Evolutionary conservation across 352 stramenopile species (phyloP).

Genomic region (Globisporangium abappressorium): DNA sequence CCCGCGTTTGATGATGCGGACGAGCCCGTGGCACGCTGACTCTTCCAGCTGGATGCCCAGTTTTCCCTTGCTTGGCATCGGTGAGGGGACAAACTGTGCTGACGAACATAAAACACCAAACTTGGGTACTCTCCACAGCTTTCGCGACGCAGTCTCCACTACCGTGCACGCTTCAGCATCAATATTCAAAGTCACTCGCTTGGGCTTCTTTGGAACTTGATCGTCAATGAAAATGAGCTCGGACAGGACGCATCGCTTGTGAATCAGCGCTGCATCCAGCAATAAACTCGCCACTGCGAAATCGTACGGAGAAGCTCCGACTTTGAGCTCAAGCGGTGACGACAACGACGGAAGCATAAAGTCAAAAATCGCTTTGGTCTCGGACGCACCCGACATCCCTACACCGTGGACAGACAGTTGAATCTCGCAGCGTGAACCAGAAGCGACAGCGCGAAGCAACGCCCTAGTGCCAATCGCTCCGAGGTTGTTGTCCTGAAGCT

Average conservation of each 20-base stretch:
- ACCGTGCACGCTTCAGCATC: conserved; percentile 32
- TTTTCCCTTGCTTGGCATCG: conserved; percentile 22
- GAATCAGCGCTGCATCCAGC: conserved; percentile 36
- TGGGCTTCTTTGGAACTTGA: conserved; percentile 25
- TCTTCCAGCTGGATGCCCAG: conserved; percentile 23
- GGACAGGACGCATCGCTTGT: conserved; percentile 38
- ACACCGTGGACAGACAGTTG: conserved; percentile 52
- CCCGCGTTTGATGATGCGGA: conserved; percentile 43
- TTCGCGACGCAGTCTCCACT: conserved; percentile 23
- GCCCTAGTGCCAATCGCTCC: conserved; percentile 52
- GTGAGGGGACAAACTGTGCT: conserved; percentile 44
- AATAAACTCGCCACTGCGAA: conserved; percentile 60
- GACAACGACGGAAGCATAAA: conserved; percentile 42
- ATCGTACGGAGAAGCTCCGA: conserved; percentile 57
- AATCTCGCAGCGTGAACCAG: conserved; percentile 54
- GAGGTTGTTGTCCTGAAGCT: conserved; percentile 60
- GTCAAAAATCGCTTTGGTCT: conserved; percentile 49
- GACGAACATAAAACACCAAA: conserved; percentile 35
- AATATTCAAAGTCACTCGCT: conserved; percentile 24
- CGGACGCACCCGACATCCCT: conserved; percentile 22
- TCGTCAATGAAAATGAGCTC: conserved; percentile 45
- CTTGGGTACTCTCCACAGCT: conserved; percentile 35
- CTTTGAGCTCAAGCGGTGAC: conserved; percentile 54
- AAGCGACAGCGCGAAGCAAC: conserved; percentile 43
- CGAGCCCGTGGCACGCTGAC: conserved; percentile 32